A percentile compares a stretch with the other conserved stretches of the same genome.
phyloP scores from a whole-genome alignment of 2,329 filamentous ascomycete genomes.

The Aspergillus phoenicis region DNA sequence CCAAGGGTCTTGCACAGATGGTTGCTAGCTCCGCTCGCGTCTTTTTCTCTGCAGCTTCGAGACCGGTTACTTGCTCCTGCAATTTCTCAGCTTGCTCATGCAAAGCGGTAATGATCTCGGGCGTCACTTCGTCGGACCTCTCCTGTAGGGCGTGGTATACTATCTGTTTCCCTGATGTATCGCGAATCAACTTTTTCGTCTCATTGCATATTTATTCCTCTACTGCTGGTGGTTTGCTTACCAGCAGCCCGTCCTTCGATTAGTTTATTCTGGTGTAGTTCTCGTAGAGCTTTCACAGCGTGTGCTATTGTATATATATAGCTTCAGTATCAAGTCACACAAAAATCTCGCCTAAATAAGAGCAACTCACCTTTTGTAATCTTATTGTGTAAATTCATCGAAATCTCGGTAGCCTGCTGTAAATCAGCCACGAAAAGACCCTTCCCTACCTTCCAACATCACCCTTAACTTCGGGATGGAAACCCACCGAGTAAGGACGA shows the following conservation, averaged over 20 bases:
- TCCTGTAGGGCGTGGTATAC: conserved; percentile 63
- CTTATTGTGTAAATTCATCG: conserved; percentile 63
- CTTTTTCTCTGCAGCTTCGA: conserved; percentile 52
- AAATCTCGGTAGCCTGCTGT: conserved; percentile 57
- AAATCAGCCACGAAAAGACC: not conserved
- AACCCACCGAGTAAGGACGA: conserved; percentile 57
- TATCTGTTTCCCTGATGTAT: conserved; percentile 58
- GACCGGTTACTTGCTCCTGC: conserved; percentile 46
- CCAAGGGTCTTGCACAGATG: conserved; percentile 53
- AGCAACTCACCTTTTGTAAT: conserved; percentile 54
- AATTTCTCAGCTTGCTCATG: conserved; percentile 53
- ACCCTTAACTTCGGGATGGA: not conserved
- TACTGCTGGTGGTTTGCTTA: conserved; percentile 28
- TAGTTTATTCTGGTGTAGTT: conserved; percentile 61
- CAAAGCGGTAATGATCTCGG: conserved; percentile 53
- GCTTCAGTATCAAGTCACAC: not conserved
- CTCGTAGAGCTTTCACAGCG: conserved; percentile 63
- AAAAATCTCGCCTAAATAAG: not conserved
- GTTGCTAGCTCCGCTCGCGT: conserved; percentile 52
- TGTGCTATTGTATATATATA: conserved; percentile 44
- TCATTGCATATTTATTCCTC: not conserved
- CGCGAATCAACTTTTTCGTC: conserved; percentile 5
- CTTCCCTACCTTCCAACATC: not conserved
- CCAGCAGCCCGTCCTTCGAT: conserved; percentile 61
- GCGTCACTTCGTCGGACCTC: conserved; percentile 50